phyloP scores from a whole-genome alignment of 805 yeast genomes.

The Saccharomycopsis sp. region DNA sequence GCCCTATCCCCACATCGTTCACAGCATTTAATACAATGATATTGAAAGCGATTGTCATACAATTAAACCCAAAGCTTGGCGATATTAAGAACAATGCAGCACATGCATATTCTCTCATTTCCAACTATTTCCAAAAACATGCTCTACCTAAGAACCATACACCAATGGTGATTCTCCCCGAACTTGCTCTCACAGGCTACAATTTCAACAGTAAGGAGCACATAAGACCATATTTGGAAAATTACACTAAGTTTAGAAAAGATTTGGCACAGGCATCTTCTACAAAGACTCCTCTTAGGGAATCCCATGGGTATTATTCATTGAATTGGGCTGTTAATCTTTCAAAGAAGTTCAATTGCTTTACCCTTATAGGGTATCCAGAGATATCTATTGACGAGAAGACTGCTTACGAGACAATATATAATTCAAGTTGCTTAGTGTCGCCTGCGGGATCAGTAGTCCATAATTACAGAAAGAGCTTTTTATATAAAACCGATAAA shows the following conservation, averaged over 20 bases:
- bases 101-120: slow-evolving; percentile 39
- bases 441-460: slow-evolving; percentile 51
- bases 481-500: slow-evolving; percentile 72
- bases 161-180: slow-evolving; percentile 77
- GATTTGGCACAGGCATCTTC: neutral
- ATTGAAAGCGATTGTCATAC: slow-evolving; percentile 31
- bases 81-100: slow-evolving; percentile 46
- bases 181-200: slow-evolving; percentile 79
- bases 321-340: slow-evolving; percentile 47
- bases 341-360: slow-evolving; percentile 47
- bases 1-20: no score
- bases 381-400: slow-evolving; percentile 34
- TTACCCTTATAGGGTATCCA: slow-evolving; percentile 79
- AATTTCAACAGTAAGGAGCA: slow-evolving; percentile 45
- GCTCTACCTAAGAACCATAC: slow-evolving; percentile 21
- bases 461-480: slow-evolving; percentile 68
- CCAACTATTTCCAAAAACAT: slow-evolving; percentile 26
- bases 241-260: slow-evolving; percentile 24
- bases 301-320: neutral
- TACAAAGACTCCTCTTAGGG: neutral
- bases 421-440: slow-evolving; percentile 67
- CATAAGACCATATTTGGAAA: slow-evolving; percentile 55
- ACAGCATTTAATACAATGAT: no score
- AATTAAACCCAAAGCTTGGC: slow-evolving; percentile 60
- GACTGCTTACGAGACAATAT: slow-evolving; percentile 31